Evolutionary conservation across 148 eudicot genomes (phyloP).

Genomic region (Heliamphora exappendiculata): DNA sequence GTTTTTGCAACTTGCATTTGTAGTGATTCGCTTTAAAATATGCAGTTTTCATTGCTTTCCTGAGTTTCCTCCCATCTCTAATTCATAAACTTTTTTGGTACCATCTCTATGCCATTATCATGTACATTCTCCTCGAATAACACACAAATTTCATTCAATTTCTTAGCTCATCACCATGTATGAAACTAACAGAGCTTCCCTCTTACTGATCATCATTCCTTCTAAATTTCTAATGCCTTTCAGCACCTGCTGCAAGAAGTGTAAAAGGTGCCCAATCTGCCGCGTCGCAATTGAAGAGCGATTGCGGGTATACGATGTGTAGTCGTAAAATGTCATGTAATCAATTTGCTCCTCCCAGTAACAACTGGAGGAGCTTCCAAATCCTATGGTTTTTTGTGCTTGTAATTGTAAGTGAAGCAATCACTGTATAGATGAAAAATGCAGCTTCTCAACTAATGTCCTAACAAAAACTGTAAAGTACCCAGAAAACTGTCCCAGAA

Average conservation of each 20-base stretch:
- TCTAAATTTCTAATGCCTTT: no score
- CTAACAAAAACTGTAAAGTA: no score
- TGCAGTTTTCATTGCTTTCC: neutral
- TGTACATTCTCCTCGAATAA: neutral
- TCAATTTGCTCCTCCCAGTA: neutral
- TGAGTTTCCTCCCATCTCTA: neutral
- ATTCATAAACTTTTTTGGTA: neutral
- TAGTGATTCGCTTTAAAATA: neutral
- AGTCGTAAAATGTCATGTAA: neutral
- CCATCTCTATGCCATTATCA: neutral
- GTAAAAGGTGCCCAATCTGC: conserved; percentile 49
- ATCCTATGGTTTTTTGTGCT: neutral
- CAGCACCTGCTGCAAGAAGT: conserved; percentile 39
- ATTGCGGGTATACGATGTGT: conserved; percentile 29
- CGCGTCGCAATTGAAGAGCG: conserved; percentile 35
- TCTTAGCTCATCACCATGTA: neutral
- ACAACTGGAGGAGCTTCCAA: neutral
- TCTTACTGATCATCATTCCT: neutral
- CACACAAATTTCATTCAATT: neutral
- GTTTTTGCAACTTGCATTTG: neutral
- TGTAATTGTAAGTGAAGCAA: neutral
- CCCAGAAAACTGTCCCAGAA: no score
- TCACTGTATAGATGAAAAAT: neutral
- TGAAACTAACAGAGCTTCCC: neutral
- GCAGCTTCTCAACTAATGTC: neutral